Percentiles rank a stretch among this genome's conserved stretches.
Evolutionary conservation across 2,329 filamentous ascomycete species (phyloP).

Genomic region (Triangularia setosa): DNA sequence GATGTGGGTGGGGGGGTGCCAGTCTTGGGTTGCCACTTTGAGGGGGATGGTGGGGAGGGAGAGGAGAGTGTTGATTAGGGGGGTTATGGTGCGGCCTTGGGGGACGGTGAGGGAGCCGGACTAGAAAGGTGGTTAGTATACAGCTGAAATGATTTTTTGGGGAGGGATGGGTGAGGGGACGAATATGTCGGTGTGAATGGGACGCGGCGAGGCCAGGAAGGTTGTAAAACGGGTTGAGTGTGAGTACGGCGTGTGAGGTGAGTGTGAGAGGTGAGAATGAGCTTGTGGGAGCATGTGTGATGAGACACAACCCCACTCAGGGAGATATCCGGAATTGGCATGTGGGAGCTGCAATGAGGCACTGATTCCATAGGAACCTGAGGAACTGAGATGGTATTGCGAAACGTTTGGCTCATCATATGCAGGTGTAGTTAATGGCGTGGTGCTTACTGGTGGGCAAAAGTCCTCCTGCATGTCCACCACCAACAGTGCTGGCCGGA

Average conservation of each 20-base stretch:
- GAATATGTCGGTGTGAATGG: not conserved
- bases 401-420: not conserved
- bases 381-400: not conserved
- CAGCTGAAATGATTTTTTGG: not conserved
- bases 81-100: conserved; percentile 65
- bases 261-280: not conserved
- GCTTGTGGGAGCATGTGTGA: not conserved
- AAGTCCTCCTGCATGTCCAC: conserved; percentile 95
- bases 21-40: conserved; percentile 88
- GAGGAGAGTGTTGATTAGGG: conserved; percentile 72
- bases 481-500: conserved; percentile 58
- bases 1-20: conserved; percentile 76
- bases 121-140: conserved; percentile 40
- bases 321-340: not conserved
- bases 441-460: conserved; percentile 69
- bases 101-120: conserved; percentile 81
- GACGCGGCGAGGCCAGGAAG: not conserved
- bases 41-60: conserved; percentile 63
- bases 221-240: not conserved
- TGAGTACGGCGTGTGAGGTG: not conserved
- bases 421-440: not conserved
- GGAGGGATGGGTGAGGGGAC: not conserved
- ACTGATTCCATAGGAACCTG: not conserved
- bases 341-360: conserved; percentile 15
- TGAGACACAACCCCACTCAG: conserved; percentile 1